These are phyloP conservation scores for Durusdinium trenchii DNA, from an alignment of 73 alveolate species.

Conservation along the genomic window DNA sequence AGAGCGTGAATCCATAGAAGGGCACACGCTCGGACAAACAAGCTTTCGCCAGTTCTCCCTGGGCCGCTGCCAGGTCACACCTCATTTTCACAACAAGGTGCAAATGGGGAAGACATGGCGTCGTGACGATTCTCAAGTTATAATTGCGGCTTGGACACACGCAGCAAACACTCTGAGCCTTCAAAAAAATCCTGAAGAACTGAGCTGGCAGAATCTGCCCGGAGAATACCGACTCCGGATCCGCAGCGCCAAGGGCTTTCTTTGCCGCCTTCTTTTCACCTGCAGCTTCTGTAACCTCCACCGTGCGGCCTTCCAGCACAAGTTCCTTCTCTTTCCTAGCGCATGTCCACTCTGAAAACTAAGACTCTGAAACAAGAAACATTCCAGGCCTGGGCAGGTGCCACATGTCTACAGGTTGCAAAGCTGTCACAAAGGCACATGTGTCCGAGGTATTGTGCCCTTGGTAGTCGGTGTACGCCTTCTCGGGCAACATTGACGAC, in stretches of 20 bases:
- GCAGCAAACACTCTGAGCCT: not conserved
- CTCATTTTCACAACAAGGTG: not conserved
- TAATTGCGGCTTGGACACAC: not conserved
- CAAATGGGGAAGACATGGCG: too few species aligned
- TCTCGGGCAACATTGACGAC: not conserved
- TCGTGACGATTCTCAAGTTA: not conserved
- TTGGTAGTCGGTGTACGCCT: not conserved
- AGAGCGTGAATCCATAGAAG: not conserved
- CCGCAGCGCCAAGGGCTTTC: not conserved
- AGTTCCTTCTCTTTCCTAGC: slow-evolving; percentile 17
- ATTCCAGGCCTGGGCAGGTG: not conserved
- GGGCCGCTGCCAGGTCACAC: not conserved
- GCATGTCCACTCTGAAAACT: not conserved
- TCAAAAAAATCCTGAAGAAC: not conserved
- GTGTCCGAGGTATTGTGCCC: not conserved
- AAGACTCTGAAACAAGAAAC: not conserved
- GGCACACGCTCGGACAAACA: not conserved
- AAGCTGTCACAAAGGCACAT: not conserved
- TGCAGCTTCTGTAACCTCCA: not conserved
- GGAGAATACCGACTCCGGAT: slow-evolving; percentile 14
- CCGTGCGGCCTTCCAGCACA: not conserved
- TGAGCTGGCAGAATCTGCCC: not conserved
- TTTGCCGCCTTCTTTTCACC: not conserved
- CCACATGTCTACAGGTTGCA: slow-evolving; percentile 1
- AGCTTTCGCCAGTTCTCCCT: not conserved